Evolutionary conservation across 306 rosid species (phyloP), one percentile per base, ranked within the genome.

Genomic region (Dryas drummondii): DNA sequence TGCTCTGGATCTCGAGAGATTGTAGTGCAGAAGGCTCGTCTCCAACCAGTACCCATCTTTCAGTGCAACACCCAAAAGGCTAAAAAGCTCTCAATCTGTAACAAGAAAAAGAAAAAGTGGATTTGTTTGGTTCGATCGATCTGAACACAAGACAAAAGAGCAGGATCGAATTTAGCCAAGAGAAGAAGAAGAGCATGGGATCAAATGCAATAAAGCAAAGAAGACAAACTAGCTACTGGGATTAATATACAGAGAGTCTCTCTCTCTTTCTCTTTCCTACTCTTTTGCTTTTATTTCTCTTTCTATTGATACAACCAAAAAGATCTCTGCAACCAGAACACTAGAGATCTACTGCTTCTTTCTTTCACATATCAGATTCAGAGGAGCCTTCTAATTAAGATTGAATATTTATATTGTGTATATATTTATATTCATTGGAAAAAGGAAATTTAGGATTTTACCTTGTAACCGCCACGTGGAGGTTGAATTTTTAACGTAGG

Each of bases 41-140:
- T 88, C 99, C 99, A 94, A 54, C 98, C 93, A 7, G 93, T 92
- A 47, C 96, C 97, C 99, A 94, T 92, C 74, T 40, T 69, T 82
- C 72, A 44, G 57, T 73, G 55, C 22, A 58, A 72, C 19, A 32
- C 9, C 5, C 22, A 15, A 45, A 45, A 57, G 15, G 78, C 51
- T 32, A 32, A 22, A 22, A 22, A 22, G 22, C 22, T 22, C 37
- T 32, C 37, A 32, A 32, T 32, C 37, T 32, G 1, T 32, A 32
- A 32, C 3, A 65, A 57, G 78, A 62, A 50, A 73, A 10, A 41
- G 79, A 71, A 59, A 81, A 65, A 47, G 51, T 15, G 27, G 76
- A 67, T 84, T 83, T 81, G 86, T 78, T 81, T 58, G 69, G 84
- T 76, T 80, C 56, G 83, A 76, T 79, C 59, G 85, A 87, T 91